A percentile compares a stretch with the other conserved stretches of the same genome.
These are phyloP conservation scores for Aspergillus pseudoglaucus DNA, from an alignment of 2,329 filamentous ascomycete species.

Conservation along the genomic window DNA sequence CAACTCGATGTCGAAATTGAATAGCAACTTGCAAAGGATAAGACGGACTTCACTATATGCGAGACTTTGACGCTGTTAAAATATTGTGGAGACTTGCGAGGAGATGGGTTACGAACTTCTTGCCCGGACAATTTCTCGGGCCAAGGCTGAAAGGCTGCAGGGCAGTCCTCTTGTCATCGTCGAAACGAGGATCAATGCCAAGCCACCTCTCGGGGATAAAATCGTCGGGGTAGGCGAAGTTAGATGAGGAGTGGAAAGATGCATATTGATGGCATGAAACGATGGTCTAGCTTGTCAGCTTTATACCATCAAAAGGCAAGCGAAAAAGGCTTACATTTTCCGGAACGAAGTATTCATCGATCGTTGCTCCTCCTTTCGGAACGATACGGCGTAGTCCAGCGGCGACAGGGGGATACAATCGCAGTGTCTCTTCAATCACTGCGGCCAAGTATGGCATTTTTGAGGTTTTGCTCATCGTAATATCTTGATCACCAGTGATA, in stretches of 20 bases:
- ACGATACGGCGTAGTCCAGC: constrained; percentile 18
- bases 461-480: constrained; percentile 21
- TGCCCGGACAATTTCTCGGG: constrained; percentile 13
- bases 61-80: constrained; percentile 1
- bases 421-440: constrained; percentile 40
- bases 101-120: constrained; percentile 8
- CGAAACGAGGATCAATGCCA: constrained; percentile 11
- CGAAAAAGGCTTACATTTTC: constrained; percentile 8
- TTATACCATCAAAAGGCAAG: not conserved
- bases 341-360: constrained; percentile 31
- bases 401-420: constrained; percentile 33
- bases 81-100: not conserved
- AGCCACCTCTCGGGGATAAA: constrained; percentile 25
- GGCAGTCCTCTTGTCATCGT: constrained; percentile 21
- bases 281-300: not conserved
- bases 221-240: constrained; percentile 6
- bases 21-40: constrained; percentile 20
- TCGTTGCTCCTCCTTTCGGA: constrained; percentile 23
- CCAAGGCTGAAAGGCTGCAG: constrained; percentile 17
- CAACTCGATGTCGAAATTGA: constrained; percentile 17
- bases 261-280: constrained; percentile 6
- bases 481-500: constrained; percentile 21
- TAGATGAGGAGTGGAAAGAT: constrained; percentile 1
- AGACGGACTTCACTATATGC: constrained; percentile 21
- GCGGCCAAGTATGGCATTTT: constrained; percentile 37